phyloP scores from a whole-genome alignment of 495 filamentous ascomycete species.

The Tuber borchii region DNA sequence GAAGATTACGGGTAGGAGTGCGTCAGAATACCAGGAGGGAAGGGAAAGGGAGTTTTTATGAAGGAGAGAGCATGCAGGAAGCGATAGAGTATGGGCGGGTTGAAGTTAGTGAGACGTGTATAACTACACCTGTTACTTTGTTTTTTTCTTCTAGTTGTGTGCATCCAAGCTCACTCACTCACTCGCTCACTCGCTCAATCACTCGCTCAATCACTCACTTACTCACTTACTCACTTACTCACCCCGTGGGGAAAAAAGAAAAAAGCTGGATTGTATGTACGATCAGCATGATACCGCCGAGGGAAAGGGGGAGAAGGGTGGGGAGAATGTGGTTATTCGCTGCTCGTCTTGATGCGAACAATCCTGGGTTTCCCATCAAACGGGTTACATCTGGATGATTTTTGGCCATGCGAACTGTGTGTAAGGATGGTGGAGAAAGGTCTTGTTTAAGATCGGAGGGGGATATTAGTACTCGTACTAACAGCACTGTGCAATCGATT shows the following conservation, averaged over 20 bases:
- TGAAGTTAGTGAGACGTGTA: background rate
- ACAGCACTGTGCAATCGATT: background rate
- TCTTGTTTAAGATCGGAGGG: background rate
- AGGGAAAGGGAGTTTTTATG: slow-evolving; percentile 6
- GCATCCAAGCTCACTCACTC: slow-evolving; percentile 4
- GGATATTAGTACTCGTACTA: background rate
- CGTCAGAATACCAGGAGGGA: background rate
- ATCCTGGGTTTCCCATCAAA: background rate
- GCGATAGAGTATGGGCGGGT: slow-evolving; percentile 2
- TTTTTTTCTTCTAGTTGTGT: slow-evolving; percentile 15
- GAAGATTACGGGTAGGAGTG: background rate
- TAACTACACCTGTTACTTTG: slow-evolving; percentile 9
- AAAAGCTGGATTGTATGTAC: background rate
- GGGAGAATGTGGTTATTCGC: background rate
- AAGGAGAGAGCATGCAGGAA: background rate
- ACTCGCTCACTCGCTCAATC: background rate
- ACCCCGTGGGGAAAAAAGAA: background rate
- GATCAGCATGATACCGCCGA: background rate
- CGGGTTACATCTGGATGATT: background rate
- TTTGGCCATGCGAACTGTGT: background rate
- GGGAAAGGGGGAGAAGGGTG: background rate
- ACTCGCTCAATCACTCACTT: background rate
- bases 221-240: background rate
- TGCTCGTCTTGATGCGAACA: background rate
- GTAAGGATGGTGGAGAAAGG: background rate